phyloP scores from a whole-genome alignment of 805 yeast species.

The Candida ortonii region DNA sequence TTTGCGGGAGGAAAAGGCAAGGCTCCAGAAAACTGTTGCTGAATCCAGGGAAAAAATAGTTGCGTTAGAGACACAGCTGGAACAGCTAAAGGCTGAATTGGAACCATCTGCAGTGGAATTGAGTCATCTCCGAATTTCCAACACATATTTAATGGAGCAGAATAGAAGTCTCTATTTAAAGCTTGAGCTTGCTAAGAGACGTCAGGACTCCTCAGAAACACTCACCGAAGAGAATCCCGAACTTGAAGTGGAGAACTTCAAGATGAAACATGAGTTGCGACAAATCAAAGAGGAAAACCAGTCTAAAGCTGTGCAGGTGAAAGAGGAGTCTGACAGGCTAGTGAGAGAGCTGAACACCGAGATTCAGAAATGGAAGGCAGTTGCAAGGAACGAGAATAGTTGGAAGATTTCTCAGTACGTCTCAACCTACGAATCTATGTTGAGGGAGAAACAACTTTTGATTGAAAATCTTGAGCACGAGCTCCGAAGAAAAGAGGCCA shows the following conservation, averaged over 20 bases:
- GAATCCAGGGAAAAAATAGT: neutral
- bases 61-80: neutral
- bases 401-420: too few species aligned
- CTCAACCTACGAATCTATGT: too few species aligned
- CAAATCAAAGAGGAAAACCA: neutral
- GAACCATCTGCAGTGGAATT: slow-evolving; percentile 1
- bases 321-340: neutral
- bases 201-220: too few species aligned
- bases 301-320: neutral
- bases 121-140: too few species aligned
- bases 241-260: slow-evolving; percentile 2
- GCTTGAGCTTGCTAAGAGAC: too few species aligned
- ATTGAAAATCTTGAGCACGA: slow-evolving; percentile 11
- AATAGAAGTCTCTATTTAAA: too few species aligned
- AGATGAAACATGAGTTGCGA: neutral
- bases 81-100: neutral
- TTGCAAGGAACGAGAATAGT: too few species aligned
- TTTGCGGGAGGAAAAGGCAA: neutral
- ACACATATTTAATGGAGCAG: too few species aligned
- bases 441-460: slow-evolving; percentile 1
- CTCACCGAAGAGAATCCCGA: too few species aligned
- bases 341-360: too few species aligned
- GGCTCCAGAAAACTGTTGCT: neutral
- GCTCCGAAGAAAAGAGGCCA: slow-evolving; percentile 16
- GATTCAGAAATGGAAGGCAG: slow-evolving; percentile 1